Percentiles rank a stretch among this genome's conserved stretches.
phyloP scores from a whole-genome alignment of 2,329 filamentous ascomycete species.

The Scleromitrula shiraiana region DNA sequence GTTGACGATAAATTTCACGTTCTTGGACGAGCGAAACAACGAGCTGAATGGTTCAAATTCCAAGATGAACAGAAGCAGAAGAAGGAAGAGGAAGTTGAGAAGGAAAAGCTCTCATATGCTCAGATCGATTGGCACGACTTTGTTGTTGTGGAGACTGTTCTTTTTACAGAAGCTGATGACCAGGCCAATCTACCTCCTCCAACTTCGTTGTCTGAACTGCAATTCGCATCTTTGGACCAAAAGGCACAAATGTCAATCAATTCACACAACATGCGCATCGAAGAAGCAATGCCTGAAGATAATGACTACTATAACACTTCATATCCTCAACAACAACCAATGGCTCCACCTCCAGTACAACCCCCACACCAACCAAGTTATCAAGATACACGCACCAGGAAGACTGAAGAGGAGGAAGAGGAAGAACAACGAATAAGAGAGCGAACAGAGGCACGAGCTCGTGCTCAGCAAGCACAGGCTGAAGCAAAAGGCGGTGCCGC shows the following conservation, averaged over 20 bases:
- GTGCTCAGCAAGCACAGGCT: conserved; percentile 70
- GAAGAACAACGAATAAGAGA: conserved; percentile 57
- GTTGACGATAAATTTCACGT: conserved; percentile 72
- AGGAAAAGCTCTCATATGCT: conserved; percentile 66
- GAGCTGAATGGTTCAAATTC: conserved; percentile 80
- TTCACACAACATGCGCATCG: conserved; percentile 69
- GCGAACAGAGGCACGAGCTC: conserved; percentile 48
- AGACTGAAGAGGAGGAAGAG: conserved; percentile 46
- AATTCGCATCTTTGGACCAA: conserved; percentile 90
- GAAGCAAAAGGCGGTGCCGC: conserved; percentile 60
- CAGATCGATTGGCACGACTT: conserved; percentile 99
- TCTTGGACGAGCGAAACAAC: conserved; percentile 70
- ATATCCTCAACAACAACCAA: conserved; percentile 34
- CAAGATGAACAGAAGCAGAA: conserved; percentile 79
- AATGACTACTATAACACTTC: conserved; percentile 52
- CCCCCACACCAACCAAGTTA: conserved; percentile 29
- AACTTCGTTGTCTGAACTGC: conserved; percentile 81
- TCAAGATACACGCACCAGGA: conserved; percentile 23
- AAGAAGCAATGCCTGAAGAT: conserved; percentile 87
- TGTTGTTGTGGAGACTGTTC: conserved; percentile 86
- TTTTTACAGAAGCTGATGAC: conserved; percentile 86
- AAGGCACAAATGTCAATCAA: conserved; percentile 84
- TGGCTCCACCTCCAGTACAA: conserved; percentile 33
- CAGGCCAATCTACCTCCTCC: conserved; percentile 79
- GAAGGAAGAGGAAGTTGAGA: conserved; percentile 80